Evolutionary conservation across 2,329 filamentous ascomycete species (phyloP).

Genomic region (Dactylonectria macrodidyma): DNA sequence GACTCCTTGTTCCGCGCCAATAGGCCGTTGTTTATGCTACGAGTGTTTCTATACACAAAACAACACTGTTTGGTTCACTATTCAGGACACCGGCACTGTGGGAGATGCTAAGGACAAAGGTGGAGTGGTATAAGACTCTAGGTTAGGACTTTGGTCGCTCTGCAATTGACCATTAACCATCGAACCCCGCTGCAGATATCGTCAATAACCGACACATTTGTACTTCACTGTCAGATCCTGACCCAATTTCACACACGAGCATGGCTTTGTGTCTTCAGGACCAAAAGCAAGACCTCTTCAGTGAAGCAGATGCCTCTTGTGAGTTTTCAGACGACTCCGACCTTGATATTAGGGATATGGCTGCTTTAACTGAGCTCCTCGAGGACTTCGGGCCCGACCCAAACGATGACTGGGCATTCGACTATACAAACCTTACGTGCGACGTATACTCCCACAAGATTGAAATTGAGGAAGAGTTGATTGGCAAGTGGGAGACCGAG

Average conservation of each 20-base stretch:
- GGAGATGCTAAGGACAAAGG: neutral
- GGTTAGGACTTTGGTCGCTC: too few species aligned
- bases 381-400: neutral
- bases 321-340: too few species aligned
- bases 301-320: too few species aligned
- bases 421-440: neutral
- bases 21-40: neutral
- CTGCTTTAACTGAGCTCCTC: neutral
- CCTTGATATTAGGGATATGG: neutral
- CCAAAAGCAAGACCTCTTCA: too few species aligned
- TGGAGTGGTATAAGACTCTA: neutral
- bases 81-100: too few species aligned
- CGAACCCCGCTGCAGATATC: too few species aligned
- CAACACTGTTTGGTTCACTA: neutral
- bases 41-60: neutral
- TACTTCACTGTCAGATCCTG: too few species aligned
- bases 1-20: neutral
- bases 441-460: neutral
- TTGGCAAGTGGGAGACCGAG: neutral
- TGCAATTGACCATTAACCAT: too few species aligned
- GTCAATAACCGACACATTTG: too few species aligned
- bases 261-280: too few species aligned
- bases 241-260: too few species aligned
- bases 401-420: neutral
- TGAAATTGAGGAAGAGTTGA: neutral